Base-by-base conservation (phyloP, 495 filamentous ascomycete genomes). In the Physcia stellaris region DNA sequence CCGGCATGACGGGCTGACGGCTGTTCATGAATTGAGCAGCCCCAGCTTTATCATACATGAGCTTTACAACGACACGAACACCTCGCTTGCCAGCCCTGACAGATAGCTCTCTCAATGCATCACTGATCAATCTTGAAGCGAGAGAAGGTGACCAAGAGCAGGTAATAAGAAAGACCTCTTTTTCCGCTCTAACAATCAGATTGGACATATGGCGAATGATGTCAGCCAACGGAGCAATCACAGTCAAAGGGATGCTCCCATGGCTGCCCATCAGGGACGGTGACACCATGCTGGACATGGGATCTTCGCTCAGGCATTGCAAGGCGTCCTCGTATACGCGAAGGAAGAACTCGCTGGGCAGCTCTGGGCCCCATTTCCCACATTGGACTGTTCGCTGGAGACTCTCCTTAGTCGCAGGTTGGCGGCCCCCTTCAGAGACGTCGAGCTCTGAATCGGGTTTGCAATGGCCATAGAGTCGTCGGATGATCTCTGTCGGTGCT, bases 141-240 rank as follows among this genome's bases (percentile, higher is more conserved):
- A 75, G 68, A 2, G 77, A 77, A 36, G 74, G 58, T 40, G 75
- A 65, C 82, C 81, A 87, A 55, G 72, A 85, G 45, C 81, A 82
- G 0, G 82, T 87, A 0, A 73, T 78, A 6, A 87, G 55, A 37
- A 77, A 75, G 1, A 87, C 71, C 51, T 87, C 82, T 31, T 64
- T 69, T 51, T 83, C 63, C 1, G 81, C 80, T 1, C 80, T 67
- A 12, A 66, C 79, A 36, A 87, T 85, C 15, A 80, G 66, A 49
- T 86, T 86, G 11, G 77, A 72, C 60, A 81, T 76, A 57, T 86
- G 80, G 4, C 79, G 67, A 37, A 67, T 68, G 32, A 85, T 74
- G 48, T 87, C 82, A 3, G 74, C 72, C 9, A 86, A 51, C 41
- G 71, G 67, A 0, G 77, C 77, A 16, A 85, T 70, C 30, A 85